phyloP scores from a whole-genome alignment of 805 yeast species.

The Sungouiella thailandica region DNA sequence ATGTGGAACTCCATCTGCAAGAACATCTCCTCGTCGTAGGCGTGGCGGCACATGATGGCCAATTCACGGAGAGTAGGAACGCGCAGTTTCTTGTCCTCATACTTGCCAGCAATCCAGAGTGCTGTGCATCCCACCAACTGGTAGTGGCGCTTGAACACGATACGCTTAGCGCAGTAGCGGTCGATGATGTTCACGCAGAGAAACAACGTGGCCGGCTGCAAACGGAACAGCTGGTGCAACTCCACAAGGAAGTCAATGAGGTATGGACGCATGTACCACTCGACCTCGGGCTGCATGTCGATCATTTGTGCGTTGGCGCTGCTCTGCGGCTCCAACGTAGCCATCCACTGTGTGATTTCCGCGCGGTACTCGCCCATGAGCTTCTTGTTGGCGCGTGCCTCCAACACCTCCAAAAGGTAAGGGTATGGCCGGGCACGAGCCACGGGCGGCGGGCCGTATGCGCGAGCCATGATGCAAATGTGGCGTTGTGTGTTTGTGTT shows the following conservation, averaged over 20 bases:
- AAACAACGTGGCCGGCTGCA: conserved; percentile 40
- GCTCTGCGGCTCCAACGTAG: conserved; percentile 36
- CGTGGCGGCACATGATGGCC: conserved; percentile 52
- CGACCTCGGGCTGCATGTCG: conserved; percentile 42
- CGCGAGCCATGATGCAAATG: neutral
- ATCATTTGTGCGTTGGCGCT: conserved; percentile 49
- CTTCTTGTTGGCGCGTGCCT: conserved; percentile 40
- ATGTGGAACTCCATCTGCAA: conserved; percentile 44
- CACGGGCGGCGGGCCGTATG: neutral
- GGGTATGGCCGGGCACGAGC: conserved; percentile 28
- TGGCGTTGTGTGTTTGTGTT: no score
- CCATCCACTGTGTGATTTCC: conserved; percentile 34
- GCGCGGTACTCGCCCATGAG: conserved; percentile 39
- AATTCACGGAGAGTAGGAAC: conserved; percentile 54
- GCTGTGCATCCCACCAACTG: conserved; percentile 46
- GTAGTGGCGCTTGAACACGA: conserved; percentile 43
- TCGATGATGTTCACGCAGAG: conserved; percentile 42
- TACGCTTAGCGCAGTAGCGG: conserved; percentile 42
- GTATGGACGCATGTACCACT: conserved; percentile 46
- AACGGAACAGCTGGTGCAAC: conserved; percentile 36
- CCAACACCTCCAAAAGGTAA: conserved; percentile 43
- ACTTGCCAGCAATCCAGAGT: conserved; percentile 45
- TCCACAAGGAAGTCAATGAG: conserved; percentile 41
- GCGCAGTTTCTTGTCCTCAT: conserved; percentile 55
- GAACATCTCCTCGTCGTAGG: conserved; percentile 52